Evolutionary conservation across 306 rosid genomes (phyloP).

Genomic region (Abrus precatorius): DNA sequence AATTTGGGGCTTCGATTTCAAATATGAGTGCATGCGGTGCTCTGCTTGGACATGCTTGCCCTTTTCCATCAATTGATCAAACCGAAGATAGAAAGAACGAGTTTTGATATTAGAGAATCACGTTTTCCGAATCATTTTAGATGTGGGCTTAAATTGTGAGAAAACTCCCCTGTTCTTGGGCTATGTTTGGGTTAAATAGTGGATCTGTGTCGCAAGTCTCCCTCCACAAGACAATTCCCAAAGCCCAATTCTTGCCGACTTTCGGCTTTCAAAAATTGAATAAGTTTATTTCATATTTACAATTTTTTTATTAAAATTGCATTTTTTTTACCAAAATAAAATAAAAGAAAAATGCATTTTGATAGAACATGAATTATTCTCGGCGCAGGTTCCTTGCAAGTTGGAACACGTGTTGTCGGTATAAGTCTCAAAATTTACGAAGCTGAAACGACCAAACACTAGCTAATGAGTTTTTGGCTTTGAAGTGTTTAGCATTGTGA

Average conservation of each 20-base stretch:
- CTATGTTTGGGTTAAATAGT: neutral
- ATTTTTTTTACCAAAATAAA: too few species aligned
- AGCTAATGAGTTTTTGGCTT: too few species aligned
- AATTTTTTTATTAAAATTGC: too few species aligned
- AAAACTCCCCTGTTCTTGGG: neutral
- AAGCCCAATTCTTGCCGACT: neutral
- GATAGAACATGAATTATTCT: too few species aligned
- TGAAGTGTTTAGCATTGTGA: too few species aligned
- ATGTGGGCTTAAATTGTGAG: neutral
- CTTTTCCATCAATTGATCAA: neutral
- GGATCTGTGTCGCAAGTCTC: neutral
- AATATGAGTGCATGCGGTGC: neutral
- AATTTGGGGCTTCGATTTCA: slow-evolving; percentile 26
- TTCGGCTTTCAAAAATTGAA: too few species aligned
- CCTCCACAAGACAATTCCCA: neutral
- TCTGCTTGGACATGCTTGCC: neutral
- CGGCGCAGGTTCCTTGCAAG: too few species aligned
- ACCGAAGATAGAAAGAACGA: neutral
- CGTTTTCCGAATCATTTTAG: neutral
- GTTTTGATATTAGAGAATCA: neutral
- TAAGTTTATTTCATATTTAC: too few species aligned
- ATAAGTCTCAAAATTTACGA: too few species aligned
- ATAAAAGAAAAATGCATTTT: too few species aligned
- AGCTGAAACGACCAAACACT: too few species aligned
- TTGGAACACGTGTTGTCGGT: too few species aligned